These are phyloP conservation scores for Cercospora nicotianae DNA, from an alignment of 2,329 filamentous ascomycete genomes.

Conservation along the genomic window DNA sequence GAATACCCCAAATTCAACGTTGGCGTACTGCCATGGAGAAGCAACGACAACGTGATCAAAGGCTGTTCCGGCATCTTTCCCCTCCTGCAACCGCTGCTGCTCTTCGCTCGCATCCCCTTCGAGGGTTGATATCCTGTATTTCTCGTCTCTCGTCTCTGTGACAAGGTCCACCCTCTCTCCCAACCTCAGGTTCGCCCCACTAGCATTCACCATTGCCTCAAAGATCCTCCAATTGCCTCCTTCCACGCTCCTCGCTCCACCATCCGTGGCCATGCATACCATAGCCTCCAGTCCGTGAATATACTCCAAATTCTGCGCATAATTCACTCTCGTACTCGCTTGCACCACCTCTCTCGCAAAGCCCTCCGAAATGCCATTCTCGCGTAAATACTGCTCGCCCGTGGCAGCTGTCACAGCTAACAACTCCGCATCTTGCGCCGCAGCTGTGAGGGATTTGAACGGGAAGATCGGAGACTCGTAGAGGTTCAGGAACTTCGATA, in stretches of 20 bases:
- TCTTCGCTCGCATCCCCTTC: neutral
- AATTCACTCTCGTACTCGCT: slow-evolving; percentile 89
- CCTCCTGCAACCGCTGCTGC: neutral
- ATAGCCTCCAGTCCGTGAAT: slow-evolving; percentile 90
- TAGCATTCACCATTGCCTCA: slow-evolving; percentile 69
- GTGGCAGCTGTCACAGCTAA: slow-evolving; percentile 66
- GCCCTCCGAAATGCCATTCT: slow-evolving; percentile 63
- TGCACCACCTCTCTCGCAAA: slow-evolving; percentile 85
- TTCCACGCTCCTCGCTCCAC: slow-evolving; percentile 67
- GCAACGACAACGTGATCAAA: slow-evolving; percentile 71
- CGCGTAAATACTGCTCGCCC: slow-evolving; percentile 69
- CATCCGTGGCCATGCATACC: slow-evolving; percentile 87
- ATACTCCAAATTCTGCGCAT: slow-evolving; percentile 80
- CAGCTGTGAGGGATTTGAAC: slow-evolving; percentile 71
- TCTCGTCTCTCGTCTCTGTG: slow-evolving; percentile 36
- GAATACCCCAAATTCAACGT: slow-evolving; percentile 1
- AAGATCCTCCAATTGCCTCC: slow-evolving; percentile 97
- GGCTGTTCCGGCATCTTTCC: neutral
- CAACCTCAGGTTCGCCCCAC: slow-evolving; percentile 60
- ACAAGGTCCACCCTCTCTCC: slow-evolving; percentile 69
- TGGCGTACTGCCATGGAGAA: slow-evolving; percentile 65
- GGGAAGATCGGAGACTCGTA: slow-evolving; percentile 84
- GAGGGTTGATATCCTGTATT: slow-evolving; percentile 38
- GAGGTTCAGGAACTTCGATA: slow-evolving; percentile 73
- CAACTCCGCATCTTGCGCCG: slow-evolving; percentile 67